Evolutionary conservation across 306 rosid species (phyloP), one percentile per base, ranked within the genome.

Genomic region (Pyrus communis): DNA sequence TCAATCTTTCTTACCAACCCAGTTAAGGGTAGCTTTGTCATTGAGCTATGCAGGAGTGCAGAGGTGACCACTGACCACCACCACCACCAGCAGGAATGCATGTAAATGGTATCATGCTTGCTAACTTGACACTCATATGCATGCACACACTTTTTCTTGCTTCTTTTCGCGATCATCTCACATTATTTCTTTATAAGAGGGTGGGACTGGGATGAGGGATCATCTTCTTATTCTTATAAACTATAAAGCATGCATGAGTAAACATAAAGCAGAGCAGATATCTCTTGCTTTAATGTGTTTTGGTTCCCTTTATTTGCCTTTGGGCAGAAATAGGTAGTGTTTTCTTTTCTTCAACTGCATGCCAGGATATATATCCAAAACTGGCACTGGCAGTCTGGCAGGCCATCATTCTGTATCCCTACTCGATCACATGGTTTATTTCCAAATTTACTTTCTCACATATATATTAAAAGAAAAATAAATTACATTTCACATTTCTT

Each of bases 41-140:
- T 15, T 51, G 55, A 62, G 33, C 28, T 14, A 73, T 22, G 14
- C 21, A 17, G 33, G 43, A 64, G 25, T 64, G 54, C 23, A 18
- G 57, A 73, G 67, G 40, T 55, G 51, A 51, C 21, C 55, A 51
- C 21, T 51, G 55, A 42, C 45, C 21, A 51, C 55, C 55, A 51
- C 55, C 55, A 35, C 66, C 75, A 64, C 7, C 45, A 33, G 3
- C 45, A 64, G 23, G 6, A 31, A 51, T 51, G 55, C 55, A 51
- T 17, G 55, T 5, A 60, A 9, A 46, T 31, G 69, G 43, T 64
- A 79, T 81, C 81, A 87, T 89, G 78, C 88, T 80, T 90, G 84
- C 88, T 80, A 81, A 71, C 76, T 84, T 85, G 77, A 73, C 9
- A 73, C 85, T 85, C 90, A 85, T 80, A 85, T 80, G 55, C 58